Conservation (phyloP, 805 yeast genomes). For the Pichia deserticola region DNA sequence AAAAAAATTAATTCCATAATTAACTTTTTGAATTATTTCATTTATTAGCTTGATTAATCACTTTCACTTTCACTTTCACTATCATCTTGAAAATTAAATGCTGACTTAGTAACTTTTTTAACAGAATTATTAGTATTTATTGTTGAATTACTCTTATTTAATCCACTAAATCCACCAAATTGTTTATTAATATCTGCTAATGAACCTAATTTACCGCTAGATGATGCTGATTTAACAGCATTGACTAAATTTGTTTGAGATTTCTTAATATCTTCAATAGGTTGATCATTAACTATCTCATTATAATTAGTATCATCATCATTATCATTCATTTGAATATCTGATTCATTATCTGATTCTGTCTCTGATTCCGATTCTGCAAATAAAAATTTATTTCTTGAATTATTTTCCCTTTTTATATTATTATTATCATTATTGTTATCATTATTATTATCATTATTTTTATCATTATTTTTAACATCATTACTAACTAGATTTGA, state of each 20-base stretch:
- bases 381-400: conserved; percentile 29
- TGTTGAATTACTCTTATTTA: background rate
- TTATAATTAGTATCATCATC: background rate
- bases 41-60: background rate
- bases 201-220: background rate
- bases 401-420: background rate
- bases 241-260: background rate
- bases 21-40: background rate
- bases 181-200: conserved; percentile 5
- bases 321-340: background rate
- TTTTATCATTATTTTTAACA: background rate
- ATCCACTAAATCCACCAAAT: background rate
- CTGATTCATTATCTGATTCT: background rate
- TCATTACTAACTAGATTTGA: no score
- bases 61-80: conserved; percentile 14
- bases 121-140: background rate
- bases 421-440: conserved; percentile 14
- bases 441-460: background rate
- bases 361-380: conserved; percentile 28
- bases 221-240: conserved; percentile 3
- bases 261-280: background rate
- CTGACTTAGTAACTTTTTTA: background rate
- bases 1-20: conserved; percentile 8
- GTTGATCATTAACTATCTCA: background rate
- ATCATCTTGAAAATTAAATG: conserved; percentile 24